These are phyloP conservation scores for Endoconidiophora polonica DNA, from an alignment of 2,329 filamentous ascomycete species.

Conservation along the genomic window DNA sequence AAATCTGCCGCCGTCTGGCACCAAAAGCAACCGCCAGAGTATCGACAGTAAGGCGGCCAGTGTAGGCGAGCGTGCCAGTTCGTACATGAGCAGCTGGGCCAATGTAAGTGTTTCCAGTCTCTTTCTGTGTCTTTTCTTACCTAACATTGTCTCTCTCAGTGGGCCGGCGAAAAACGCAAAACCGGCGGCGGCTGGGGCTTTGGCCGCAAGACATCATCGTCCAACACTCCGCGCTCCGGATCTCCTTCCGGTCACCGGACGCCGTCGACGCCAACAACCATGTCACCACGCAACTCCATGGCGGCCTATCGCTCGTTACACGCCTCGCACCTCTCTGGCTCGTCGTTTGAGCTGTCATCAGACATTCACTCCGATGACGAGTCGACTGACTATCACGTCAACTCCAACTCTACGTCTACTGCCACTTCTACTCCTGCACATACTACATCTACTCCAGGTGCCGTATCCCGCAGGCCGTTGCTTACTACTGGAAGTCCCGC, in stretches of 20 bases:
- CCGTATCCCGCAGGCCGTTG: no score
- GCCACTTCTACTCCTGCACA: neutral
- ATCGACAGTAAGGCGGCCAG: slow-evolving; percentile 2
- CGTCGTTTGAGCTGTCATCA: slow-evolving; percentile 9
- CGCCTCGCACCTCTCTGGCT: slow-evolving; percentile 8
- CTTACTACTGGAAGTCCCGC: no score
- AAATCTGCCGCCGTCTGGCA: neutral
- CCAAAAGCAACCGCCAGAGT: slow-evolving; percentile 10
- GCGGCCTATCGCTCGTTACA: slow-evolving; percentile 8
- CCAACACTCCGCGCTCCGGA: slow-evolving; percentile 17
- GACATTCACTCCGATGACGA: slow-evolving; percentile 12
- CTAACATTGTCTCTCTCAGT: slow-evolving; percentile 18
- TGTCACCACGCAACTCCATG: slow-evolving; percentile 8
- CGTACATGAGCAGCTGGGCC: slow-evolving; percentile 54
- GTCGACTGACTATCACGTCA: neutral
- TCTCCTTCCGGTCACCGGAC: slow-evolving; percentile 19
- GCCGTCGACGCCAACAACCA: slow-evolving; percentile 19
- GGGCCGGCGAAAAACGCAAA: slow-evolving; percentile 63
- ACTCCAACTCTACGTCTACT: neutral
- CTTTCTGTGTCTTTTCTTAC: neutral
- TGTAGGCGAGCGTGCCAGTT: slow-evolving; percentile 30
- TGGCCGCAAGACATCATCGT: slow-evolving; percentile 23
- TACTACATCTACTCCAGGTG: neutral
- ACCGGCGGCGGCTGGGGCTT: slow-evolving; percentile 27
- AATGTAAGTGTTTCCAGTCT: slow-evolving; percentile 16